Evolutionary conservation across 768 basidiomycete genomes (phyloP).

Genomic region (Phaffia australis): DNA sequence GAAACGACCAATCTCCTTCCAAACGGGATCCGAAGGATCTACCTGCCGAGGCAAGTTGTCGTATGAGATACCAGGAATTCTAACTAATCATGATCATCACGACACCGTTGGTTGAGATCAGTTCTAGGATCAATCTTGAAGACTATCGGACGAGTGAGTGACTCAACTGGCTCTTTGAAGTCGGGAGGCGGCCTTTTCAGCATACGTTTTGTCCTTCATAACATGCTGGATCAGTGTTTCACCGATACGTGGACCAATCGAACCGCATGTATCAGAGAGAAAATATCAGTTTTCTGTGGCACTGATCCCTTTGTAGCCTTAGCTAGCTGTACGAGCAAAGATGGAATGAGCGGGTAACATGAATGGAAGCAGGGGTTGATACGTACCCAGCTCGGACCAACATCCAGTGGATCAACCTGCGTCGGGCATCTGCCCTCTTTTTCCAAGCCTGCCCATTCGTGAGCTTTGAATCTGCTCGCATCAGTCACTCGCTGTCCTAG

Average conservation of each 20-base stretch:
- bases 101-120: too few relatives aligned
- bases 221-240: background rate
- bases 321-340: background rate
- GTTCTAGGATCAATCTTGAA: too few relatives aligned
- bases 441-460: too few relatives aligned
- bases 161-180: constrained; percentile 9
- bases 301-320: background rate
- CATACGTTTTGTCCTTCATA: constrained; percentile 6
- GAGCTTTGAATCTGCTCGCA: too few relatives aligned
- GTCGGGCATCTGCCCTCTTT: constrained; percentile 12
- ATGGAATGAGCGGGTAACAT: background rate
- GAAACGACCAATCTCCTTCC: background rate
- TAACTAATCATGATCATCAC: too few relatives aligned
- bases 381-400: constrained; percentile 18
- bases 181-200: constrained; percentile 2
- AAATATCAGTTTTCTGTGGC: background rate
- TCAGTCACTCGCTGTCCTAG: too few relatives aligned
- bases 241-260: background rate
- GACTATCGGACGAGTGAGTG: background rate
- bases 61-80: constrained; percentile 9
- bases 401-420: constrained; percentile 15
- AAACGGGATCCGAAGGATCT: constrained; percentile 13
- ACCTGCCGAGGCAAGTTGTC: constrained; percentile 20
- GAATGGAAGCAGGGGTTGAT: background rate
- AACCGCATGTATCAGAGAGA: background rate